phyloP scores from a whole-genome alignment of 2,329 filamentous ascomycete genomes.

The Alternaria brassicicola region DNA sequence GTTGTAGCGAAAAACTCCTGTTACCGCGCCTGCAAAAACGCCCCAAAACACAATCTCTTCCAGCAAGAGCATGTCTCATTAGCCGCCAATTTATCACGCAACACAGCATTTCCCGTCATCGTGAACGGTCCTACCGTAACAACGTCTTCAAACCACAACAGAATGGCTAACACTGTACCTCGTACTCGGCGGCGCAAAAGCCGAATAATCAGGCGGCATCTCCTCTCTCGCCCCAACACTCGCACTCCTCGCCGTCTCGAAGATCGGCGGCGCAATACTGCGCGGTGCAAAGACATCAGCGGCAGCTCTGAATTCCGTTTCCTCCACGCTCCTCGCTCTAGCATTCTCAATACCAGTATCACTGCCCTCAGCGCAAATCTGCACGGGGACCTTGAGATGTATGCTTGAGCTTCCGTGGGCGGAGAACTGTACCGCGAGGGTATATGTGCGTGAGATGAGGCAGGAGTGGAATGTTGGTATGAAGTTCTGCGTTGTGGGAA shows the following conservation, averaged over 20 bases:
- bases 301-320: slow-evolving; percentile 30
- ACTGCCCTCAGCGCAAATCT: slow-evolving; percentile 51
- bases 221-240: slow-evolving; percentile 25
- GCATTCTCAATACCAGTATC: slow-evolving; percentile 43
- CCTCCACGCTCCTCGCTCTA: slow-evolving; percentile 38
- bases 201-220: slow-evolving; percentile 39
- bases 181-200: slow-evolving; percentile 21
- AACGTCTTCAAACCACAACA: neutral
- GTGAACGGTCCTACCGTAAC: neutral
- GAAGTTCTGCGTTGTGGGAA: slow-evolving; percentile 66
- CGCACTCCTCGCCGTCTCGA: slow-evolving; percentile 9
- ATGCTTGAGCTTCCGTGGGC: slow-evolving; percentile 49
- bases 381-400: slow-evolving; percentile 54
- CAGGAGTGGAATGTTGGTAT: slow-evolving; percentile 74
- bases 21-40: neutral
- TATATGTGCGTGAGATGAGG: slow-evolving; percentile 68
- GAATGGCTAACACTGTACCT: slow-evolving; percentile 12
- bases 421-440: slow-evolving; percentile 64
- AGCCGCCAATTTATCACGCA: neutral
- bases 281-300: slow-evolving; percentile 46
- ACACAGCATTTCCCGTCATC: neutral
- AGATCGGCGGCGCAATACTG: slow-evolving; percentile 41
- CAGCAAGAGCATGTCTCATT: neutral
- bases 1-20: neutral
- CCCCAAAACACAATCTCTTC: neutral